Evolutionary conservation across 164 flowering plant species (phyloP), one percentile per base, ranked within the genome.

Genomic region (Pachysandra terminalis): DNA sequence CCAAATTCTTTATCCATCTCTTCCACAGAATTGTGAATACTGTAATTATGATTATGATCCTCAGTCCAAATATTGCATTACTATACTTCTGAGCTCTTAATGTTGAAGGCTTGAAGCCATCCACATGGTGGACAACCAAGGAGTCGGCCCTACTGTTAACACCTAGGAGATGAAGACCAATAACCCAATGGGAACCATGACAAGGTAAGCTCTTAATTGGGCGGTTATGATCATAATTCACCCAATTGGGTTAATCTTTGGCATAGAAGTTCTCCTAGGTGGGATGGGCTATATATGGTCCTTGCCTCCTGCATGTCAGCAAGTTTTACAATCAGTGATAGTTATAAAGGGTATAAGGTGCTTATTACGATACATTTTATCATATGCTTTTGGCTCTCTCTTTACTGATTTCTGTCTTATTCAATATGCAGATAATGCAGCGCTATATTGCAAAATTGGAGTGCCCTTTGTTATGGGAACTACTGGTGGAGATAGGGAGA

Each of bases 381-480:
- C n/a, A n/a, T n/a, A n/a, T 64, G 24, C 21, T 65, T 28, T 6
- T 32, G n/a, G 25, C 0, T 49, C 15, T 22, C 6, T 40, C 17
- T 40, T 56, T 51, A n/a, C n/a, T 49, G 5, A 25, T 57, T 25
- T 48, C 24, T 13, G 35, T 55, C 26, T 19, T 21, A 5, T 23
- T 26, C 66, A 40, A 21, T 68, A 17, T 72, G 58, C 75, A 90
- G 96, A 75, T 55, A 93, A 93, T 81, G 98, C 97, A 12, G 92
- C 85, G 45, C 72, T 90, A 26, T 90, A 93, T 73, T 78, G 85
- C 85, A 90, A 89, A 82, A 74, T 89, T 67, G 94, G 97, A 57
- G 96, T 90, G 23, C 98, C 98, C 22, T 93, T 93, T 84, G 97
- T 93, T 41, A 87, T 93, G 90, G 98, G 98, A 78, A 93, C 98